Evolutionary conservation across 2,329 filamentous ascomycete species (phyloP).

Genomic region (Colletotrichum cordylinicola): DNA sequence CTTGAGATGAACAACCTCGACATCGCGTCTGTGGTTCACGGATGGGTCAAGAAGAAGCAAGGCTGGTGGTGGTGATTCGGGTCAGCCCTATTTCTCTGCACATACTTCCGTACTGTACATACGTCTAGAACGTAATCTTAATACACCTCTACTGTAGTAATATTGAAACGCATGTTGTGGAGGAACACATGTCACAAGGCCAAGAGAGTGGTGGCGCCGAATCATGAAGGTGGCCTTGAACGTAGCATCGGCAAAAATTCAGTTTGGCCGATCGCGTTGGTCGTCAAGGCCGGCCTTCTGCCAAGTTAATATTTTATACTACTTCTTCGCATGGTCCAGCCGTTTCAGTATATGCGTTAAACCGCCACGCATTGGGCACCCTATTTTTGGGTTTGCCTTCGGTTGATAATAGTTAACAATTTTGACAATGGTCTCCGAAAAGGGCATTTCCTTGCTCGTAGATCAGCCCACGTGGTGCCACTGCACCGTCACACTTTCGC

Average conservation of each 20-base stretch:
- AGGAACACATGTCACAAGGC: neutral
- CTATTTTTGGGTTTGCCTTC: neutral
- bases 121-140: neutral
- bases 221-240: neutral
- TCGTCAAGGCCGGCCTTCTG: neutral
- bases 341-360: neutral
- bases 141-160: neutral
- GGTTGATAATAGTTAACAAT: neutral
- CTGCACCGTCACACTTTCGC: neutral
- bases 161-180: neutral
- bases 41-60: constrained; percentile 38
- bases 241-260: neutral
- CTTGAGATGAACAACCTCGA: constrained; percentile 47
- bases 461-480: neutral
- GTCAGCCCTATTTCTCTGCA: neutral
- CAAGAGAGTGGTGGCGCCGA: neutral
- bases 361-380: neutral
- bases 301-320: neutral
- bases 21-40: constrained; percentile 36
- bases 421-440: neutral
- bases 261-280: neutral
- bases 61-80: neutral
- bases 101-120: neutral
- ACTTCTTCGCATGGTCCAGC: neutral
- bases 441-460: neutral